Percentiles rank a stretch among this genome's conserved stretches.
Evolutionary conservation across 1,284 basidiomycete species (phyloP).

Genomic region (Ustilago xerochloae): DNA sequence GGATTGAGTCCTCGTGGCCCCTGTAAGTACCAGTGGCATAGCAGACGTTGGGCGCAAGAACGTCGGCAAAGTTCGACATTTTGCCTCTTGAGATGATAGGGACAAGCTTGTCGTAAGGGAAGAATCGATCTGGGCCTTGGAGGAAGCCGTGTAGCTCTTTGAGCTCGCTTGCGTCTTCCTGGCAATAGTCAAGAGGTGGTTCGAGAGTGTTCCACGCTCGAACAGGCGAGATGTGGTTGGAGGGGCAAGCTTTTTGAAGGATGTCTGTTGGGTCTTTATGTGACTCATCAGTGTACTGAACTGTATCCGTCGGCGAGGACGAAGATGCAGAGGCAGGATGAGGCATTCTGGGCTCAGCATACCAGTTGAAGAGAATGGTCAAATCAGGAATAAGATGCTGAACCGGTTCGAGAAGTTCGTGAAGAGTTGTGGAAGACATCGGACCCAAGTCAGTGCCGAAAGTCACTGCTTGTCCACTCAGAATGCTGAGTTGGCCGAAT

Average conservation of each 20-base stretch:
- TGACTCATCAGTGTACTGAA: not conserved
- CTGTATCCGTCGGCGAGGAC: not conserved
- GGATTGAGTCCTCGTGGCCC: slow-evolving; percentile 10
- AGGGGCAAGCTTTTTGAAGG: slow-evolving; percentile 21
- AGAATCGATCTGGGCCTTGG: slow-evolving; percentile 19
- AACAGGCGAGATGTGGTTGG: slow-evolving; percentile 19
- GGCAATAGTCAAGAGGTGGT: slow-evolving; percentile 30
- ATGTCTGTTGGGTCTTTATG: slow-evolving; percentile 12
- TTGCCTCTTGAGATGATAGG: slow-evolving; percentile 37
- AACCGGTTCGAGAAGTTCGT: slow-evolving; percentile 23
- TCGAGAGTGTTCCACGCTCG: slow-evolving; percentile 18
- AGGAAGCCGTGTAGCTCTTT: slow-evolving; percentile 28
- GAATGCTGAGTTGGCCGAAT: slow-evolving; percentile 23
- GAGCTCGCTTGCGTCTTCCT: slow-evolving; percentile 11
- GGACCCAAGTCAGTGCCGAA: slow-evolving; percentile 24
- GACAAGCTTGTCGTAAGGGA: slow-evolving; percentile 24
- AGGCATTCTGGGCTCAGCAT: slow-evolving; percentile 26
- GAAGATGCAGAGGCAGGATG: not conserved
- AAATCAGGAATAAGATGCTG: slow-evolving; percentile 28
- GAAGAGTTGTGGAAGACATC: slow-evolving; percentile 15
- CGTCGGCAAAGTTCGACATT: slow-evolving; percentile 39
- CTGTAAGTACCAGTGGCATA: slow-evolving; percentile 16
- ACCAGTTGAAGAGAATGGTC: slow-evolving; percentile 36
- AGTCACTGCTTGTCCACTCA: slow-evolving; percentile 11
- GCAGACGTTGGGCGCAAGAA: slow-evolving; percentile 37